phyloP scores from a whole-genome alignment of 1,139 yeast species.

The Insectozyma bohioensis region DNA sequence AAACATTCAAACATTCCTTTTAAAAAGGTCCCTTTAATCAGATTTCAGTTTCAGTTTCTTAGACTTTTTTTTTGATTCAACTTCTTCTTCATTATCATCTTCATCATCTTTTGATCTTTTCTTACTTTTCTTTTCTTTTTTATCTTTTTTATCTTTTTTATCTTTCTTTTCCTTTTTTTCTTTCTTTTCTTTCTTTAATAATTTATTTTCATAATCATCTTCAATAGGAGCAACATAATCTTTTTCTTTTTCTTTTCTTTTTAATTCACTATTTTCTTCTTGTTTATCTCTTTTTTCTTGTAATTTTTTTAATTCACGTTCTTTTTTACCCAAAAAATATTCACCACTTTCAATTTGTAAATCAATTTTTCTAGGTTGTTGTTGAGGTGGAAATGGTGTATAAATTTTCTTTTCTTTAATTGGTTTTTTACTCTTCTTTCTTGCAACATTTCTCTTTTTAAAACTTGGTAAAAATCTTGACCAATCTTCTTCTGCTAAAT shows the following conservation, averaged over 20 bases:
- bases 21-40: too few relatives aligned
- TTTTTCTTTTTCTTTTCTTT: conserved; percentile 69
- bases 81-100: conserved; percentile 8
- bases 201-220: conserved; percentile 43
- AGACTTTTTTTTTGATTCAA: conserved; percentile 10
- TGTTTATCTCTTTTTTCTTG: conserved; percentile 81
- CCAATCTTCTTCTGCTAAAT: conserved; percentile 95
- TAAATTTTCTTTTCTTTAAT: conserved; percentile 76
- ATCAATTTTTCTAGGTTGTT: conserved; percentile 95
- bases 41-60: too few relatives aligned
- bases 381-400: conserved; percentile 99
- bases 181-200: conserved; percentile 20
- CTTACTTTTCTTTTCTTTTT: conserved; percentile 22
- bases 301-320: conserved; percentile 69
- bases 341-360: conserved; percentile 98
- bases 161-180: conserved; percentile 24
- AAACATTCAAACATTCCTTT: too few relatives aligned
- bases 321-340: conserved; percentile 85
- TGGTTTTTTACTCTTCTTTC: conserved; percentile 77
- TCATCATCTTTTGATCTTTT: conserved; percentile 15
- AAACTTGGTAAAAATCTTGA: conserved; percentile 94
- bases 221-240: conserved; percentile 88
- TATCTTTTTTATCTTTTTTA: conserved; percentile 20
- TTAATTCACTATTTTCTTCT: conserved; percentile 63
- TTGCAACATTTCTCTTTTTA: conserved; percentile 93